Percentiles rank a stretch among this genome's conserved stretches.
These are phyloP conservation scores for Przewalskia tangutica DNA, from an alignment of 257 asterid species.

Conservation along the genomic window DNA sequence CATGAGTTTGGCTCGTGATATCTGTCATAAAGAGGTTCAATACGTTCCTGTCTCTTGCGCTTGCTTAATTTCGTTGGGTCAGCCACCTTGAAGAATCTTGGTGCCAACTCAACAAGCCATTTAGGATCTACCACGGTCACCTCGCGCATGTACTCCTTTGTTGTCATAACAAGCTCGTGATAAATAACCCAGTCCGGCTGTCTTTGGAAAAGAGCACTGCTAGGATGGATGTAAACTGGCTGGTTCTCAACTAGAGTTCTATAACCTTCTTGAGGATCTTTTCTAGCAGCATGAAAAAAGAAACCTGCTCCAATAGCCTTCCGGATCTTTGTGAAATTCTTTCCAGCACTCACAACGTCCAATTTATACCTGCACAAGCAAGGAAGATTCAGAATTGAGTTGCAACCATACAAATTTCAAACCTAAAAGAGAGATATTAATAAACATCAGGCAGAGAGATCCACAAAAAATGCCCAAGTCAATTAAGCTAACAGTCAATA, in stretches of 20 bases:
- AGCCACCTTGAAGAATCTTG: slow-evolving; percentile 81
- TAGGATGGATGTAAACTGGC: slow-evolving; percentile 89
- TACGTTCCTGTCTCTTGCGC: slow-evolving; percentile 94
- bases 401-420: not conserved
- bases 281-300: slow-evolving; percentile 84
- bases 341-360: slow-evolving; percentile 82
- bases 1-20: slow-evolving; percentile 92
- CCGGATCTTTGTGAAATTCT: slow-evolving; percentile 68
- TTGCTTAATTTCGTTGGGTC: slow-evolving; percentile 96
- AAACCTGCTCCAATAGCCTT: slow-evolving; percentile 92
- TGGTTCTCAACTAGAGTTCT: slow-evolving; percentile 82
- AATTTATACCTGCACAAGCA: slow-evolving; percentile 53
- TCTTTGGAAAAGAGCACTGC: slow-evolving; percentile 88
- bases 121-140: slow-evolving; percentile 83
- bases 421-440: not conserved
- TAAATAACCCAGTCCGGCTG: slow-evolving; percentile 97
- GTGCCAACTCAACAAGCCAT: slow-evolving; percentile 96
- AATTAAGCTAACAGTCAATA: slow-evolving; percentile 4
- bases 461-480: not conserved
- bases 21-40: slow-evolving; percentile 89
- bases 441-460: not conserved
- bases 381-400: not conserved
- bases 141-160: slow-evolving; percentile 96
- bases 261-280: slow-evolving; percentile 94
- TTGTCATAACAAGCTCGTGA: slow-evolving; percentile 91